A percentile compares a stretch with the other conserved stretches of the same genome.
Evolutionary conservation across 106 monocot genomes (phyloP).

Genomic region (Alisma plantagoaquatica): DNA sequence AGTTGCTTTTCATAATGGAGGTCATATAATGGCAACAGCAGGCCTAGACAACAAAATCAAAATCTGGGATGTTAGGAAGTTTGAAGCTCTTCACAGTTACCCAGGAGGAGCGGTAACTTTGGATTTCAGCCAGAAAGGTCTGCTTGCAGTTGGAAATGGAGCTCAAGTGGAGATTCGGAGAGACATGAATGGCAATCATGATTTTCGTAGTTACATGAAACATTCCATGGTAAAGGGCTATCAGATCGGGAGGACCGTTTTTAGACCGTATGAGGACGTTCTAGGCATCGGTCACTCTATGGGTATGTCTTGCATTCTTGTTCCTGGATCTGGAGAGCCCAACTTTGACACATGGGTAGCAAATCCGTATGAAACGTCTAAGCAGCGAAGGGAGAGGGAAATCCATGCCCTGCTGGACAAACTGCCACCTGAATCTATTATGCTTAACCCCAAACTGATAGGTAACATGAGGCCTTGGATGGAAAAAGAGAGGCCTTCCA

Average conservation of each 20-base stretch:
- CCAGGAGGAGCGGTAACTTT: slow-evolving; percentile 35
- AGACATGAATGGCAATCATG: slow-evolving; percentile 25
- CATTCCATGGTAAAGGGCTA: slow-evolving; percentile 72
- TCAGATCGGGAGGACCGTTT: slow-evolving; percentile 49
- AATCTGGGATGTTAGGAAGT: slow-evolving; percentile 82
- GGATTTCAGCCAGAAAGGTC: slow-evolving; percentile 78
- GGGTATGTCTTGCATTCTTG: slow-evolving; percentile 58
- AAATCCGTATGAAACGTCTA: slow-evolving; percentile 63
- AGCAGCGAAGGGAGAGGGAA: slow-evolving; percentile 80
- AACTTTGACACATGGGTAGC: slow-evolving; percentile 86
- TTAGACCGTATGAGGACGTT: slow-evolving; percentile 75
- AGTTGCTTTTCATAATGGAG: slow-evolving; percentile 44
- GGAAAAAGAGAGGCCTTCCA: slow-evolving; percentile 30
- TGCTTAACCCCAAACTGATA: slow-evolving; percentile 61
- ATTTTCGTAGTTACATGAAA: slow-evolving; percentile 55
- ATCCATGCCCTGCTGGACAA: slow-evolving; percentile 67
- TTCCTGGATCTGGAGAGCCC: slow-evolving; percentile 82
- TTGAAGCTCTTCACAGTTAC: slow-evolving; percentile 35
- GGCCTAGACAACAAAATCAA: slow-evolving; percentile 65
- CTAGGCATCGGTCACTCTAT: slow-evolving; percentile 69
- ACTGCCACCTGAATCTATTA: slow-evolving; percentile 72
- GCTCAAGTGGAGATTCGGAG: slow-evolving; percentile 59
- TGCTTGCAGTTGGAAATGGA: slow-evolving; percentile 50
- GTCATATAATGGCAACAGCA: slow-evolving; percentile 69
- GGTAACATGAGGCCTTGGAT: slow-evolving; percentile 39